Percentiles rank a stretch among this genome's conserved stretches.
These are phyloP conservation scores for Leccinum insolens DNA, from an alignment of 1,284 basidiomycete genomes.

Conservation along the genomic window DNA sequence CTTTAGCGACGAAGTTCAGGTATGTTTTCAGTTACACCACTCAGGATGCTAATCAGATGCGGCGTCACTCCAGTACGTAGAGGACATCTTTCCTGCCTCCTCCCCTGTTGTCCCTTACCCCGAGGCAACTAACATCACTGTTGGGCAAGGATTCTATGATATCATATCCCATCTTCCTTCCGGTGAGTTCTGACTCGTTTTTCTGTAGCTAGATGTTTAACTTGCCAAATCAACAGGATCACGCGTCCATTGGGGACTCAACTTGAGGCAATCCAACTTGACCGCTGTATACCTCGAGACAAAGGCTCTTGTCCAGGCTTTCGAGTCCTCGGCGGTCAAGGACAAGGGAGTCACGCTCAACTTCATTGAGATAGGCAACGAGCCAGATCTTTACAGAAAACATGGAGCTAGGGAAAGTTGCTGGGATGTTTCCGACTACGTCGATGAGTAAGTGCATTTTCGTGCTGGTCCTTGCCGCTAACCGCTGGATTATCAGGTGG, in stretches of 20 bases:
- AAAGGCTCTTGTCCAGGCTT: slow-evolving; percentile 56
- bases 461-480: background rate
- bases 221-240: slow-evolving; percentile 40
- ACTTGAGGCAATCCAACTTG: slow-evolving; percentile 58
- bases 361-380: slow-evolving; percentile 65
- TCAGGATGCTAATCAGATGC: slow-evolving; percentile 6
- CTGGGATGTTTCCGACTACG: slow-evolving; percentile 54
- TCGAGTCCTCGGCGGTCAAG: slow-evolving; percentile 45
- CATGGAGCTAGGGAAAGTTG: slow-evolving; percentile 49
- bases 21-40: slow-evolving; percentile 21
- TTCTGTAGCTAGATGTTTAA: background rate
- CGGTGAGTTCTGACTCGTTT: slow-evolving; percentile 34
- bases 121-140: slow-evolving; percentile 57
- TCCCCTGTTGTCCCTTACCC: slow-evolving; percentile 60
- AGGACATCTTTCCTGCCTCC: slow-evolving; percentile 48
- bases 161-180: slow-evolving; percentile 57
- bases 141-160: slow-evolving; percentile 62
- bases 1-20: slow-evolving; percentile 48
- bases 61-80: slow-evolving; percentile 14
- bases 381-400: slow-evolving; percentile 59
- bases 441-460: slow-evolving; percentile 47
- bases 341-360: slow-evolving; percentile 52
- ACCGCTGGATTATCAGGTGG: slow-evolving; percentile 33
- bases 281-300: slow-evolving; percentile 63
- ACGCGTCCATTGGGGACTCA: slow-evolving; percentile 72